Percentiles rank a stretch among this genome's conserved stretches.
Conservation (phyloP, 2,329 filamentous ascomycete species). For the Sporothrix protearum region DNA sequence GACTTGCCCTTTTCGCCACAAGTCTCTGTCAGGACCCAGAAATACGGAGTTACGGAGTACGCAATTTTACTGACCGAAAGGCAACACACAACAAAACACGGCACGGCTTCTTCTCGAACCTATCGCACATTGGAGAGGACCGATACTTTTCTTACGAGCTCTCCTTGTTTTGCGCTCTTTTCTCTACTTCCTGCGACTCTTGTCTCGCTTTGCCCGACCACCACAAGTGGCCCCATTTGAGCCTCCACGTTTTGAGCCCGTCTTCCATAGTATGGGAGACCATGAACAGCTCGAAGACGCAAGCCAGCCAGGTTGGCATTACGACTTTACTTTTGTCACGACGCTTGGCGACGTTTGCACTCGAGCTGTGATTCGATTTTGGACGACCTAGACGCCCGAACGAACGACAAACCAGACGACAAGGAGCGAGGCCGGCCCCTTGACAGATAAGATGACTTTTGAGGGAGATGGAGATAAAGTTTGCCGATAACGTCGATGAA, state of each 20-base stretch:
- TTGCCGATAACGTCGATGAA: neutral
- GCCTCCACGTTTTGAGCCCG: neutral
- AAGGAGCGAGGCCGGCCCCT: neutral
- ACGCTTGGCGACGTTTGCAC: neutral
- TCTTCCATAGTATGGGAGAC: too few species aligned
- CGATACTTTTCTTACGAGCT: neutral
- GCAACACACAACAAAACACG: too few species aligned
- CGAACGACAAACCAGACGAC: neutral
- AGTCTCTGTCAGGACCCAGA: neutral
- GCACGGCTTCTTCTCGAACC: too few species aligned
- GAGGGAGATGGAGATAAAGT: neutral
- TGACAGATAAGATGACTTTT: neutral
- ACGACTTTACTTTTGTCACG: neutral
- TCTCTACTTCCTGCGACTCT: neutral
- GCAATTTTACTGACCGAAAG: too few species aligned
- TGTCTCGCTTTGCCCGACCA: neutral
- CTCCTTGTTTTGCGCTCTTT: neutral
- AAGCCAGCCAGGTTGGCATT: neutral
- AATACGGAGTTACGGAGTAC: neutral
- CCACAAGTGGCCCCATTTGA: neutral
- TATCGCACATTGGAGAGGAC: neutral
- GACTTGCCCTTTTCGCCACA: neutral
- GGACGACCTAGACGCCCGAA: too few species aligned
- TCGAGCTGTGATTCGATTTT: neutral
- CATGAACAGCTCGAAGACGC: neutral